Base-by-base conservation (phyloP, 2,329 filamentous ascomycete species). In the Raffaelea arxii region DNA sequence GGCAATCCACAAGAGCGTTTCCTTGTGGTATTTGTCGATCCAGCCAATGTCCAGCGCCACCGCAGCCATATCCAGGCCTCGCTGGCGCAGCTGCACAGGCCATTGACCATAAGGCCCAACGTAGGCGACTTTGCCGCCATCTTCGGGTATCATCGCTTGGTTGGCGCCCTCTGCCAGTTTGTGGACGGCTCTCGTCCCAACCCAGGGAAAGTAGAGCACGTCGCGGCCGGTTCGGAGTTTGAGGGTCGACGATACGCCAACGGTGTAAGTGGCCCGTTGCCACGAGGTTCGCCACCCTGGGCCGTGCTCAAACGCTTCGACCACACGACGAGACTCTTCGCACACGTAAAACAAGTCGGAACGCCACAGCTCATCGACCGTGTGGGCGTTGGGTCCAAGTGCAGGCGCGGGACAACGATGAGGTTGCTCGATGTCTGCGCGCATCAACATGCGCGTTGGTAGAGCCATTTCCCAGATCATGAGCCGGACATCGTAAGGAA, bases 391-490 rank as follows among this genome's bases (percentile, higher is more conserved):
- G 23, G 41, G 3, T n/a, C 18, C 16, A 14, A 19, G 5, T 10
- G 16, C 18, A 36, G n/a, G 41, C 42, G 46, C 10, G 41, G 22
- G 4, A 27, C 21, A 24, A n/a, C 24, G 9, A 25, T 32, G 19
- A 18, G 21, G 2, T 5, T 19, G 23, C n/a, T 1, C 12, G 14
- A 54, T 44, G 22, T 54, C 52, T 4, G 36, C 23, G 16, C 44
- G 47, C 16, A 53, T 42, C 21, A 54, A 40, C 25, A 54, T 47
- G 24, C 52, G 50, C 3, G 30, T 12, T 9, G 52, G 51, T 42
- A 54, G 10, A 3, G 52, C 52, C 6, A 38, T 40, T 18, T 47
- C 46, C 52, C 52, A 54, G 36, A 54, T 35, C 39, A 54, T 51
- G 44, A 37, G 46, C 24, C 52, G 52, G 36, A 54, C 46, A 25